Percentiles rank a stretch among this genome's conserved stretches.
phyloP scores from a whole-genome alignment of 768 basidiomycete genomes.

The Hypholoma fasciculare region DNA sequence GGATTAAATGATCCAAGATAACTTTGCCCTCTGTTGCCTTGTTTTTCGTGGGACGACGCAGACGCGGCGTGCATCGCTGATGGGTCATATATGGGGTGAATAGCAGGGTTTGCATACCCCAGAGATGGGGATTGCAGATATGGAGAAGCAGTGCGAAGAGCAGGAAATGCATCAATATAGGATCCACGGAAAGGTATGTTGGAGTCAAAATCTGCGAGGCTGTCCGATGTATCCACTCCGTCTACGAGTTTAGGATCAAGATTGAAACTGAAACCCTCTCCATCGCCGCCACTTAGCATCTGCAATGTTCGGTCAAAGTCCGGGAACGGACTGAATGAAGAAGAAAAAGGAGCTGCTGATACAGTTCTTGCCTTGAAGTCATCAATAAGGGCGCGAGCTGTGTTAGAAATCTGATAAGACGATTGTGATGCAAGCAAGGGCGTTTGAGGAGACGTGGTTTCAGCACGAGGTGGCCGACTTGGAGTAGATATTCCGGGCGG shows the following conservation, averaged over 20 bases:
- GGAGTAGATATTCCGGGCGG: conserved; percentile 69
- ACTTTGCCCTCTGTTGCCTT: conserved; percentile 43
- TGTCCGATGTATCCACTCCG: conserved; percentile 37
- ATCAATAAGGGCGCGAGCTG: conserved; percentile 81
- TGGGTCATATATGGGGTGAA: conserved; percentile 59
- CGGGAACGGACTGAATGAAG: conserved; percentile 71
- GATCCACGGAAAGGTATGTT: conserved; percentile 61
- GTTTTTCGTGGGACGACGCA: conserved; percentile 39
- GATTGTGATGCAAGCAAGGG: conserved; percentile 54
- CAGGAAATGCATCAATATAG: conserved; percentile 73
- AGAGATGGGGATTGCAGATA: conserved; percentile 53
- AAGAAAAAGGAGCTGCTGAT: conserved; percentile 38
- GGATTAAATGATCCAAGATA: conserved; percentile 83
- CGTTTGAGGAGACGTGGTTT: conserved; percentile 51
- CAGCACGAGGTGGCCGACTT: conserved; percentile 46
- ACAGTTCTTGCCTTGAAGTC: conserved; percentile 81
- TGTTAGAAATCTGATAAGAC: conserved; percentile 84
- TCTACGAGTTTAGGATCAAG: conserved; percentile 76
- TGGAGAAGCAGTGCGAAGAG: conserved; percentile 42
- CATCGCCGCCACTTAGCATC: conserved; percentile 64
- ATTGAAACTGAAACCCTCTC: conserved; percentile 82
- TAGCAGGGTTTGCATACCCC: conserved; percentile 45
- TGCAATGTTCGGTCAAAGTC: conserved; percentile 86
- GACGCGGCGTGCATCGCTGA: conserved; percentile 37
- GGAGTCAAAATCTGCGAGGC: conserved; percentile 54